Base-by-base conservation (phyloP, 2,329 filamentous ascomycete genomes). In the Cadophora luteo-olivacea region DNA sequence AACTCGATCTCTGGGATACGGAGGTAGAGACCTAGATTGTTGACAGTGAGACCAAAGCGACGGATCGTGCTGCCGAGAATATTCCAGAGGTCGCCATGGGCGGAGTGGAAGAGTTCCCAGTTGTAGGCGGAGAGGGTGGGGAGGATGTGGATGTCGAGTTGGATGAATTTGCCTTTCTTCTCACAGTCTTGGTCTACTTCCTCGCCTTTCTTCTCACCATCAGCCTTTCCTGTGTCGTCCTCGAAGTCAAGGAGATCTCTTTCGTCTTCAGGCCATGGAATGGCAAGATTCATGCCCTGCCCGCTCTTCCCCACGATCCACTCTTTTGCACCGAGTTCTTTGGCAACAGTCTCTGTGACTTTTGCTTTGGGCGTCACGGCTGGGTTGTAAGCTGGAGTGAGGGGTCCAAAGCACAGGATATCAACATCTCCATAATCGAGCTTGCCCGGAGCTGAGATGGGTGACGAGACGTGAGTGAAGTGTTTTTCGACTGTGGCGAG, bases 21-120 rank as follows among this genome's bases (percentile, higher is more conserved):
- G 0, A 95, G 73, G 76, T 85, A 87, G 0, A 96, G 78, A 1
- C 87, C 91, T 14, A 77, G 78, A 62, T 92, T 86, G 72, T 89
- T 90, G 29, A 88, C 81, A 0, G 87, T 91, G 8, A 96, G 84
- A 1, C 92, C 92, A 45, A 88, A 85, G 0, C 84, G 85, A 0
- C 89, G 85, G 70, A 92, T 87, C 9, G 84, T 86, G 22, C 85
- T 82, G 5, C 91, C 90, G 0, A 95, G 76, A 9, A 89, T 83
- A 68, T 87, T 91, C 84, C 89, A 89, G 1, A 88, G 67, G 73
- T 95, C 92, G n/a, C 91, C 90, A 73, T 95, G 92, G 0, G 87
- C 85, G 49, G 90, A 84, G 72, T 87, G 87, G 79, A 94, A 93
- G 3, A 87, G 78, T 48, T 84, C 82, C 91, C 92, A 95, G 36